Evolutionary conservation across 495 filamentous ascomycete genomes (phyloP).

Genomic region (Podospora comata): DNA sequence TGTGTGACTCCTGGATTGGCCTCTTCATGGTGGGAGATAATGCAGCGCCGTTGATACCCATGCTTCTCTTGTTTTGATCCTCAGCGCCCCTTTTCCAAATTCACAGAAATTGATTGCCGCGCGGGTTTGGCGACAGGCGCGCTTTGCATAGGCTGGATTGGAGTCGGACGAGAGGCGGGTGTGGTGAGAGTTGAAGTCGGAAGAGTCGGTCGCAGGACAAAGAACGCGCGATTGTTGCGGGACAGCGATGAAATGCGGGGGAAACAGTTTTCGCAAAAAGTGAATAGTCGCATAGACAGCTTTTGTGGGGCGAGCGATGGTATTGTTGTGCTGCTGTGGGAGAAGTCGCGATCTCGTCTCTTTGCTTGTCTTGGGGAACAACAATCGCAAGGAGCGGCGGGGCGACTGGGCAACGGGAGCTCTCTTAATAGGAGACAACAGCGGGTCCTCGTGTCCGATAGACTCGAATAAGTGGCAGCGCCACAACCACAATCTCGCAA

Average conservation of each 20-base stretch:
- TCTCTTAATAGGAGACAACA: not conserved
- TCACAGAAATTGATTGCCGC: not conserved
- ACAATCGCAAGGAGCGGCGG: conserved; percentile 17
- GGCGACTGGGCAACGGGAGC: conserved; percentile 20
- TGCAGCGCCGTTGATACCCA: conserved; percentile 37
- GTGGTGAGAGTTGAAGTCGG: not conserved
- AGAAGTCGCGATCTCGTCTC: conserved; percentile 1
- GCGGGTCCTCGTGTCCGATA: not conserved
- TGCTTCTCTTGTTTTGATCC: conserved; percentile 14
- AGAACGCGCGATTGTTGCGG: conserved; percentile 1
- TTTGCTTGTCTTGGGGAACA: conserved; percentile 9
- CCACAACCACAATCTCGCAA: not conserved
- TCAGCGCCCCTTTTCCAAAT: not conserved
- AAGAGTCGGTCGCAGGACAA: conserved; percentile 9
- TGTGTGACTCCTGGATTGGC: conserved; percentile 34
- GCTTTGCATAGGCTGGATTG: not conserved
- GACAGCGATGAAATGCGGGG: conserved; percentile 3
- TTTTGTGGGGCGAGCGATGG: not conserved
- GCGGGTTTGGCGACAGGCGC: not conserved
- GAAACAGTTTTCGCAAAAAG: not conserved
- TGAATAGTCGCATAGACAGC: not conserved
- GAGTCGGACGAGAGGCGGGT: not conserved
- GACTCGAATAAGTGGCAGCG: not conserved
- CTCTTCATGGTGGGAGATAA: conserved; percentile 37
- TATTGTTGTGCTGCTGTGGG: not conserved